phyloP scores from a whole-genome alignment of 805 yeast species.

The Schizosaccharomyces pombe region ASM294v3 CU329670.1:4388001-4388500 shows the following conservation, averaged over 20 bases:
- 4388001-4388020: slow-evolving; percentile 52
- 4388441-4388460: slow-evolving; percentile 38
- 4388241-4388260: slow-evolving; percentile 8
- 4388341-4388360: slow-evolving; percentile 61
- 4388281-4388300: background rate
- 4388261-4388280: background rate
- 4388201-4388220: slow-evolving; percentile 74
- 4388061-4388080: slow-evolving; percentile 70
- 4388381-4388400: slow-evolving; percentile 44
- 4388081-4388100: slow-evolving; percentile 59
- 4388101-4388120: slow-evolving; percentile 54
- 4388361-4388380: slow-evolving; percentile 55
- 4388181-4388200: slow-evolving; percentile 78
- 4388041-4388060: slow-evolving; percentile 56
- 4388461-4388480: slow-evolving; percentile 31
- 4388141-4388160: slow-evolving; percentile 65
- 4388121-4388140: slow-evolving; percentile 62
- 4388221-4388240: slow-evolving; percentile 21
- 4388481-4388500: slow-evolving; percentile 54
- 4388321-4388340: slow-evolving; percentile 58
- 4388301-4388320: slow-evolving; percentile 31
- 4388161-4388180: slow-evolving; percentile 81
- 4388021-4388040: slow-evolving; percentile 48
- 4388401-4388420: slow-evolving; percentile 36
- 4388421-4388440: slow-evolving; percentile 38